Base-by-base conservation (phyloP, 306 rosid genomes). In the Urtica urens region DNA sequence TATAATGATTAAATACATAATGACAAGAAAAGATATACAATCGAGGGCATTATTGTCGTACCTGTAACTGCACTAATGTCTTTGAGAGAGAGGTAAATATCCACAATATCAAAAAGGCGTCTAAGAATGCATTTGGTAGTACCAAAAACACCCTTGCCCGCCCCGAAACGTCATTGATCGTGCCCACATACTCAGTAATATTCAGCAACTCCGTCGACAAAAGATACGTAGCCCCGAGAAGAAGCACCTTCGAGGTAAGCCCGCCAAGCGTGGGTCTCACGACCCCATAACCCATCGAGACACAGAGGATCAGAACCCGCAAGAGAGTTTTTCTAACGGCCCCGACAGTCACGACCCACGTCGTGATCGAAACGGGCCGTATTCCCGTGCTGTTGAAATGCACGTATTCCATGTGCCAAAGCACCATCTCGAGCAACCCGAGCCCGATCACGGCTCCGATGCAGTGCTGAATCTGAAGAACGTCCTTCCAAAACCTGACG, bases 221-320 rank as follows among this genome's bases (percentile, higher is more conserved):
- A 47, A 90, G 77, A 73, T 81, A 84, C 39, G 95, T 81, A 56
- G 71, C 31, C 57, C 97, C 97, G 51, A 90, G 84, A 49, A 81
- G 75, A 68, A 90, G 68, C 65, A 90, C 97, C 76, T 90, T 84
- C 55, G 95, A 81, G 47, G 97, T 81, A 62, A 90, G 87, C 58
- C 97, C 95, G 51, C 97, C 97, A 42, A 90, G 87, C 34, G 97
- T 90, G 26, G 97, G 94, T 58, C 97, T 74, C 67, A 90, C 94
- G 51, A 90, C 97, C 27, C 97, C 95, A 68, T 90, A 90, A 49
- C 97, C 97, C 97, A 90, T 90, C 21, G 95, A 74, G 66, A 90
- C 86, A 34, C 72, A 72, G 44, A 84, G 94, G 38, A 90, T 77
- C 55, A 90, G 93, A 54, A 90, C 76, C 1, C 94, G 81, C 30